Evolutionary conservation across 2,329 filamentous ascomycete species (phyloP), one percentile per base, ranked within the genome.

Genomic region (Westerdykella aurantiaca): DNA sequence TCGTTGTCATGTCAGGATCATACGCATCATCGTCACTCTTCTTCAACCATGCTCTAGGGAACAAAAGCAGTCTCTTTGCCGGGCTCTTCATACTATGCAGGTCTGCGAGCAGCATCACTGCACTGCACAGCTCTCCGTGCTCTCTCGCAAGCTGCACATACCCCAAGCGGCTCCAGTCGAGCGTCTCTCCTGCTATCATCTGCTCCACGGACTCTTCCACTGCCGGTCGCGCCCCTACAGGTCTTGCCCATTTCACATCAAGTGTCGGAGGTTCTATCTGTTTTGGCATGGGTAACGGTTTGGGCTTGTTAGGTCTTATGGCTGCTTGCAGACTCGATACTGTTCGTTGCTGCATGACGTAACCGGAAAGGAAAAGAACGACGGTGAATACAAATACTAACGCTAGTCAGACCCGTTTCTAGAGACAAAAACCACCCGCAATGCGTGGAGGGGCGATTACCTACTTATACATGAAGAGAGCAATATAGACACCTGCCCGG

Each of bases 361-460:
- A 95, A 58, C 90, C 90, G 41, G 86, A 88, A 25, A 95, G 75
- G 66, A 96, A 96, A 21, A 96, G 81, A 4, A 89, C 79, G 31
- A 83, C 67, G 3, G 89, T 95, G 68, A 88, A 95, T 21, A 86
- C 64, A 50, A 87, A 72, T 46, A 95, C 85, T 69, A 48, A 6
- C 9, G 3, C 31, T 4, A 38, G 44, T 57, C 33, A 60, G 50
- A 35, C 12, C 34, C 23, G 13, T 3, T 13, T 21, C 37, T 14
- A 44, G 34, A 41, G 18, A 31, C 12, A 21, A 14, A 34, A 42
- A 13, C 31, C 34, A 31, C 9, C 9, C 16, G 22, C 14, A 18
- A 14, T 25, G 18, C 18, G 33, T 18, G 41, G 33, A 45, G 6
- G 39, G 18, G 39, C 31, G 21, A 44, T 29, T 29, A 65, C 74